A percentile compares a stretch with the other conserved stretches of the same genome.
Evolutionary conservation across 768 basidiomycete species (phyloP).

Genomic region (Tricholoma furcatifolium): DNA sequence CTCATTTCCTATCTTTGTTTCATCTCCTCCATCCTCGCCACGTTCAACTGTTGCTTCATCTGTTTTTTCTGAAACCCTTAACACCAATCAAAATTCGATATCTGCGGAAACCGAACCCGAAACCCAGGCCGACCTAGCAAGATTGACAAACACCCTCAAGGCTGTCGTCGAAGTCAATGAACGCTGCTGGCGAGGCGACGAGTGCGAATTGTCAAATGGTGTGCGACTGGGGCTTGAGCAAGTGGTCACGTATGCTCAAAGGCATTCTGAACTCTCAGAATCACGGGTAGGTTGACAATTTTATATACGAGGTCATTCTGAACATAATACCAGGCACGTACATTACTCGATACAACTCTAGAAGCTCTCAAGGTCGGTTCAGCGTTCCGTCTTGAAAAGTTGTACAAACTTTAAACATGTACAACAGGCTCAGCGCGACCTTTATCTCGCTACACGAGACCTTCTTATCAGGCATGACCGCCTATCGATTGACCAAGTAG

Average conservation of each 20-base stretch:
- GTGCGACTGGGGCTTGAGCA: conserved; percentile 69
- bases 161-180: conserved; percentile 77
- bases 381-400: neutral
- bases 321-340: conserved; percentile 47
- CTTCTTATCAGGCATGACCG: conserved; percentile 85
- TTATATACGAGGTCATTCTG: neutral
- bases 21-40: conserved; percentile 32
- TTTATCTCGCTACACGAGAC: conserved; percentile 86
- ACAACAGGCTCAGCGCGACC: conserved; percentile 69
- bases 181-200: conserved; percentile 81
- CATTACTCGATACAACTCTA: conserved; percentile 63
- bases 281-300: conserved; percentile 52
- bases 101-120: conserved; percentile 19
- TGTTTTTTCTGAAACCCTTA: conserved; percentile 30
- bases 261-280: conserved; percentile 74
- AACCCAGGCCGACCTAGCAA: conserved; percentile 76
- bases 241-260: conserved; percentile 66
- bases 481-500: conserved; percentile 86
- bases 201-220: conserved; percentile 78
- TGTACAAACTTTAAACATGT: neutral
- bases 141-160: conserved; percentile 79
- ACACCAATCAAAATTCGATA: conserved; percentile 29
- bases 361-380: conserved; percentile 70
- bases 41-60: conserved; percentile 33
- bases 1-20: conserved; percentile 51